phyloP scores from a whole-genome alignment of 2,329 filamentous ascomycete species.

The Elsinoe fawcettii region DNA sequence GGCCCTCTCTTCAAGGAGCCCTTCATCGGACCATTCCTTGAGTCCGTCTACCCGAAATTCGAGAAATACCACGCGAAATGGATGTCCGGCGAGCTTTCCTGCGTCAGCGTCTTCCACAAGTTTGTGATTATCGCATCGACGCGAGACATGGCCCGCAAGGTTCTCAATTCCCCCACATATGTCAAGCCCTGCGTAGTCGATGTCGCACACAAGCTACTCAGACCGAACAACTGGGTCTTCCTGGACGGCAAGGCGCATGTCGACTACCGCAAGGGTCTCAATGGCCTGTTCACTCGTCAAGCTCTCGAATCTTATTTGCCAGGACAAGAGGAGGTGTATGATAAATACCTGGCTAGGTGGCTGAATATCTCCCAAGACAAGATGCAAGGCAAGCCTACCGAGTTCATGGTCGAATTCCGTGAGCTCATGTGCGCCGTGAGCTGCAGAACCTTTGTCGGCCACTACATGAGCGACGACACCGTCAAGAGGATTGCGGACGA shows the following conservation, averaged over 20 bases:
- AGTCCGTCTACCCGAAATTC: constrained; percentile 88
- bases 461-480: constrained; percentile 85
- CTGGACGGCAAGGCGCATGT: constrained; percentile 90
- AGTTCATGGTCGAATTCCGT: constrained; percentile 88
- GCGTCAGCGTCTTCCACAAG: constrained; percentile 99
- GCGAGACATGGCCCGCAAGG: constrained; percentile 90
- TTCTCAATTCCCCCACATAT: constrained; percentile 86
- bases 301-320: constrained; percentile 84
- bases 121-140: constrained; percentile 96
- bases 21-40: constrained; percentile 79
- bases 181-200: constrained; percentile 97
- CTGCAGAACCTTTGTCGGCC: constrained; percentile 91
- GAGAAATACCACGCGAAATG: constrained; percentile 88
- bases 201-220: constrained; percentile 84
- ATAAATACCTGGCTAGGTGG: constrained; percentile 75
- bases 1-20: constrained; percentile 43
- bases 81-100: constrained; percentile 83
- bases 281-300: constrained; percentile 85
- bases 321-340: constrained; percentile 86
- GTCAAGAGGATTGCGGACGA: constrained; percentile 94
- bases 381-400: constrained; percentile 62
- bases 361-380: constrained; percentile 58
- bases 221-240: constrained; percentile 92
- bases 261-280: constrained; percentile 94
- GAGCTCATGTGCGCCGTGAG: constrained; percentile 93